Conservation (phyloP, 106 monocot species). For the Agapanthus africanus region DNA sequence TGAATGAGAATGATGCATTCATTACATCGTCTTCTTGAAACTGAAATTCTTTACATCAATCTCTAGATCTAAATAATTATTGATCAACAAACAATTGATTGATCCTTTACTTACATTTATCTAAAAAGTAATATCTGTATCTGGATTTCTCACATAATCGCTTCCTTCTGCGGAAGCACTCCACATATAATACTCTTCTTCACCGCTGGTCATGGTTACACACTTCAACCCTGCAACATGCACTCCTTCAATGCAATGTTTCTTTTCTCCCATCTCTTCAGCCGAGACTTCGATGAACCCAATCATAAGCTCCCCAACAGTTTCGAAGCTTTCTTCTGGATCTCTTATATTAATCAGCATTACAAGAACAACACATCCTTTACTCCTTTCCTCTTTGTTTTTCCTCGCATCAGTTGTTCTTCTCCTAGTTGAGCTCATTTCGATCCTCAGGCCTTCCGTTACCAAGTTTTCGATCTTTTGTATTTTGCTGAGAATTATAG, state of each 20-base stretch:
- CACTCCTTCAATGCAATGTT: slow-evolving; percentile 15
- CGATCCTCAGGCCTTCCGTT: slow-evolving; percentile 30
- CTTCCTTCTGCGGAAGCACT: too few species aligned
- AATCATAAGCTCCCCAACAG: slow-evolving; percentile 44
- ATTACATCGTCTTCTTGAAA: too few species aligned
- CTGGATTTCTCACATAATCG: too few species aligned
- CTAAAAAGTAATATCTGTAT: background rate
- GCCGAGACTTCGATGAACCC: slow-evolving; percentile 27
- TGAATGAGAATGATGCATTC: too few species aligned
- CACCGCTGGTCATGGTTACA: background rate
- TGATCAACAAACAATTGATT: slow-evolving; percentile 1
- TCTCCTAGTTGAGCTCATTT: slow-evolving; percentile 10
- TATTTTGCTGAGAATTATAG: slow-evolving; percentile 14
- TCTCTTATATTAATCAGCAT: too few species aligned
- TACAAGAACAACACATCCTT: slow-evolving; percentile 18
- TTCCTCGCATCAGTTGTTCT: background rate
- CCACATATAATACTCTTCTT: too few species aligned
- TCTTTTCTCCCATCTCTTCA: slow-evolving; percentile 9
- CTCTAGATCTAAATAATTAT: background rate
- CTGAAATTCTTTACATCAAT: slow-evolving; percentile 6
- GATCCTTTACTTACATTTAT: background rate
- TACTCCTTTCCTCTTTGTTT: background rate
- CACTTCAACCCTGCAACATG: slow-evolving; percentile 28
- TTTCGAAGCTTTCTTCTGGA: too few species aligned
- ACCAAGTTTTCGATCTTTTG: slow-evolving; percentile 21